Base-by-base conservation (phyloP, 2,329 filamentous ascomycete species). In the Colletotrichum tropicale region DNA sequence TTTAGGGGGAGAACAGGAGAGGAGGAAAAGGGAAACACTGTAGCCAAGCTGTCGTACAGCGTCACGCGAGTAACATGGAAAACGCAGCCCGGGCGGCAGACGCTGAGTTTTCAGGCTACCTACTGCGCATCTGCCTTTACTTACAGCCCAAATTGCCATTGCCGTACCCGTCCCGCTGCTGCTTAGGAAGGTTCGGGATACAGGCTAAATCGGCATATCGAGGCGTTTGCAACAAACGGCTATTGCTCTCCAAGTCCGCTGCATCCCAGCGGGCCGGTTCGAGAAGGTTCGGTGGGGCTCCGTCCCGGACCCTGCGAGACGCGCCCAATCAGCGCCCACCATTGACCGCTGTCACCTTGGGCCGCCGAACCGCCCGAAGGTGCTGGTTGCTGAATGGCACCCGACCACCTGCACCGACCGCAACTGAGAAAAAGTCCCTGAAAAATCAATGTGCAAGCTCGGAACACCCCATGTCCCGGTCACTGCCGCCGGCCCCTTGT, bases 251-350 rank as follows among this genome's bases (percentile, higher is more conserved):
- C 58, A 32, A 61, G 56, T 65, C 32, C 43, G 64, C 56, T 70
- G 64, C 77, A 69, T 68, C 72, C 76, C 77, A 74, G 68, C 77
- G 48, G 77, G 60, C 74, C 71, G 80, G 80, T 87, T 87, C 86
- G 86, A 85, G 86, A 87, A 87, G 84, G 79, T 87, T 87, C 85
- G 84, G 85, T 87, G 85, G 85, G 83, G 80, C 81, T 60, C 58
- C 38, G 69, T 68, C 56, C 61, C 66, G 65, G 52, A 74, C 69
- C 74, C 70, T 75, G 70, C 36, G 34, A 28, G 8, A 6, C 4
- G 4, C 9, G 13, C 9, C 74, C 65, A 75, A 76, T 76, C 70
- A 74, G 21, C 13, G 1, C 28, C 24, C 18, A 21, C 32, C 30
- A 16, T 34, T 36, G 66, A 8, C 71, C 28, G 62, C 43, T 68